These are phyloP conservation scores for Wickerhamiella sorbophila DNA, from an alignment of 805 yeast species.

Conservation along the genomic window DNA sequence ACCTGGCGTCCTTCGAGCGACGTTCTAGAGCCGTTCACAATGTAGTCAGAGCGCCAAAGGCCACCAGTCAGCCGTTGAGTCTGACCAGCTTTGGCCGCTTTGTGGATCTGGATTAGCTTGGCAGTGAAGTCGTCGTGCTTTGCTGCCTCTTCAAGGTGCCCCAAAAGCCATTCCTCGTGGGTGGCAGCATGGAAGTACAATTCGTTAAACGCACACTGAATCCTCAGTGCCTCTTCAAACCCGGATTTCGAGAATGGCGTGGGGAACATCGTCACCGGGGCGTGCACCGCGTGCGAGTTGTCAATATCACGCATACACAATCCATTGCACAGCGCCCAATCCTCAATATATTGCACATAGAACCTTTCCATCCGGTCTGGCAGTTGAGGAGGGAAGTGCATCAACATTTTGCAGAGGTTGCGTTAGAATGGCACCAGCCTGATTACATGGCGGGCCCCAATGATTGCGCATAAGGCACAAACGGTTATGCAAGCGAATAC, in stretches of 20 bases:
- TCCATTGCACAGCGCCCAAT: constrained; percentile 72
- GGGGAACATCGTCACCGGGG: constrained; percentile 86
- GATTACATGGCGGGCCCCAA: too few species aligned
- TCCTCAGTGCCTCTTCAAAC: constrained; percentile 49
- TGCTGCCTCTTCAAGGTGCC: constrained; percentile 33
- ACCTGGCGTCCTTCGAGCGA: constrained; percentile 33
- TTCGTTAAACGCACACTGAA: constrained; percentile 57
- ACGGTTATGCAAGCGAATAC: too few species aligned
- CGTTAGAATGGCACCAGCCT: too few species aligned
- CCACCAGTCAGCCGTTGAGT: constrained; percentile 54
- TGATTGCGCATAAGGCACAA: too few species aligned
- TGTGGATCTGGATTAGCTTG: constrained; percentile 48
- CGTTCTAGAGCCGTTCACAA: constrained; percentile 36
- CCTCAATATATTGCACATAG: constrained; percentile 29
- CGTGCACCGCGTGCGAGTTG: constrained; percentile 36
- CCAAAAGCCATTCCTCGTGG: constrained; percentile 50
- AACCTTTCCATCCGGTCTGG: constrained; percentile 17
- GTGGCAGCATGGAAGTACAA: constrained; percentile 52
- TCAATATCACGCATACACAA: constrained; percentile 64
- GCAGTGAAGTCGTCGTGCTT: constrained; percentile 72
- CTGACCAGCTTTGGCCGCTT: constrained; percentile 27
- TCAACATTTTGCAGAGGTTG: constrained; percentile 15
- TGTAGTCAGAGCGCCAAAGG: constrained; percentile 79
- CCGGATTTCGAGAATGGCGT: constrained; percentile 66
- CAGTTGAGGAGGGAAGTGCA: constrained; percentile 19